Evolutionary conservation across 1,139 yeast genomes (phyloP), one percentile per base, ranked within the genome.

Genomic region (Scheffersomyces titani): DNA sequence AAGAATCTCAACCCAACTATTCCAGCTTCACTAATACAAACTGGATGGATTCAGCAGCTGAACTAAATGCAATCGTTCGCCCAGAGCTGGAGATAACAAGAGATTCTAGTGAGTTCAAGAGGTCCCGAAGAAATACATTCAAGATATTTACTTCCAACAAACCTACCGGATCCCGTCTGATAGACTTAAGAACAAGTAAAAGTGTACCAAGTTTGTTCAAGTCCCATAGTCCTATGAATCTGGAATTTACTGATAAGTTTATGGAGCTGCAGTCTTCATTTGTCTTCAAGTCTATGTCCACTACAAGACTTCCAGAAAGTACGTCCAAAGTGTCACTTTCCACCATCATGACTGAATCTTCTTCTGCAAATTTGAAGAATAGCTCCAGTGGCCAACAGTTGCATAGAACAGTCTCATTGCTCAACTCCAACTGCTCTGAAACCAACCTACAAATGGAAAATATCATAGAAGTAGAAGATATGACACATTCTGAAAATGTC

Each of bases 31-130:
- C 59, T 22, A 52, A 58, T 19, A 52, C 54, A 6, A 67, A 67
- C 53, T 67, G 70, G 70, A 67, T 67, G 70, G 67, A 61, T 49
- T 59, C 66, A 16, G 57, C 59, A 5, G 54, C 61, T 2, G 54
- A 54, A 30, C 3, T 30, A 30, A 30, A 30, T 30, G 13, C 16
- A 13, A 30, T 30, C 16, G 3, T 30, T 11, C 40, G 40, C 13
- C 40, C 40, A 11, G 40, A 30, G 9, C 13, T 30, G 40, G 40
- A 30, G 40, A 3, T 30, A 9, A 30, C 40, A 30, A 30, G 40
- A 30, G 13, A 30, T 30, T 30, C 40, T 9, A 30, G 16, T n/a
- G 49, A 46, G 18, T 5, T 22, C 16, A 46, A 22, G 22, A 54
- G 51, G 47, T 16, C 54, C n/a, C 21, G 52, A 48, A 53, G 30